Base-by-base conservation (phyloP, 2,329 filamentous ascomycete genomes). In the Plenodomus lindquistii region DNA sequence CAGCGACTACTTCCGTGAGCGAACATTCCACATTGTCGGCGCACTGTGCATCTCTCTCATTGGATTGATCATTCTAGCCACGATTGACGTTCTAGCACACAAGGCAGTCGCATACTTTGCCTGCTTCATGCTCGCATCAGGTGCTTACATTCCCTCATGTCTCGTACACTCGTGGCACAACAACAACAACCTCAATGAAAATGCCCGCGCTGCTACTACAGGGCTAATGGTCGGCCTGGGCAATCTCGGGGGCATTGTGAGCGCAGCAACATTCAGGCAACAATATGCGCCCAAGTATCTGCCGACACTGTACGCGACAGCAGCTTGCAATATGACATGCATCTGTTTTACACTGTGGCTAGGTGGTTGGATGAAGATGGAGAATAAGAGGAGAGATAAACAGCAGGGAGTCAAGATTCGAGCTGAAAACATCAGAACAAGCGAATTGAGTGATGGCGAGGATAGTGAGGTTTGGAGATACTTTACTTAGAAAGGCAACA, bases 171-270 rank as follows among this genome's bases (percentile, higher is more conserved):
- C 72, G 1, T 79, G 79, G 78, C 72, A 80, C 49, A 81, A 81
- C 46, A 81, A 80, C 52, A 81, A 81, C 57, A 80, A 79, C 36
- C 63, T 79, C 7, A 73, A 77, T 19, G 79, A 82, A 63, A 80
- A 75, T 37, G 72, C 69, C 0, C 72, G 79, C 0, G 78, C 78
- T 4, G 77, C 77, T 0, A 78, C 75, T 9, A 80, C 77, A 1
- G 78, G 75, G 0, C 61, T 80, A 13, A 65, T 78, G 1, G 77
- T 79, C 5, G 78, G 76, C 0, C 58, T 81, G 7, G 77, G 77
- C 0, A 81, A 81, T 48, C 49, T 81, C 2, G 77, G 73, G 0
- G 78, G 79, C 0, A 75, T 81, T 13, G 45, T 81, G n/a, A 72
- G 58, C 2, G 69, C 67, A 7, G 75, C 71, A 1, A 80, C 76